phyloP scores from a whole-genome alignment of 345 rosid species.

The Gossypium herbaceum region DNA sequence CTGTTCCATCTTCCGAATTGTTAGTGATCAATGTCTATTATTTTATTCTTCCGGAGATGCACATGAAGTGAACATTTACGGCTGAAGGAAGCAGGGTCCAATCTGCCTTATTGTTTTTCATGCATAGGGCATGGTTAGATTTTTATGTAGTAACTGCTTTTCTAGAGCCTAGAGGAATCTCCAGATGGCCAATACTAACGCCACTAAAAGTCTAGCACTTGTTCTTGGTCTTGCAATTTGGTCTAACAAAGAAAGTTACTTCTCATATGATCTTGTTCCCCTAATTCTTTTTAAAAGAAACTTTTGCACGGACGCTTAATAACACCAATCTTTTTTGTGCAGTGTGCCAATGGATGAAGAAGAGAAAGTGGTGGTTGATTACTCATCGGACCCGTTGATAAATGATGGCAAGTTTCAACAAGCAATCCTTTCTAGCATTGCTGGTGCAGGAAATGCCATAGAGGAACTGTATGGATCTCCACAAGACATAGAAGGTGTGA shows the following conservation, averaged over 20 bases:
- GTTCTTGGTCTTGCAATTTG: background rate
- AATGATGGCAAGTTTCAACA: slow-evolving; percentile 57
- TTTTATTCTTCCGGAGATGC: background rate
- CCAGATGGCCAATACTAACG: background rate
- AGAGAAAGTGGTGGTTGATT: slow-evolving; percentile 70
- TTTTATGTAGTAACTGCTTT: background rate
- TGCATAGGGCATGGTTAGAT: background rate
- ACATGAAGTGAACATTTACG: background rate
- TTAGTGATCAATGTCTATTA: background rate
- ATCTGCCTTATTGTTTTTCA: background rate
- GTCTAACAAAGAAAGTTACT: background rate
- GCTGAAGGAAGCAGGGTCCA: background rate
- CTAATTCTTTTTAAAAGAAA: background rate
- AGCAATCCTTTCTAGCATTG: slow-evolving; percentile 70
- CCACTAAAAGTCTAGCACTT: background rate
- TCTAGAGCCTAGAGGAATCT: background rate
- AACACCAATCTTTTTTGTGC: slow-evolving; percentile 16
- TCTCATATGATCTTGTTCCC: background rate
- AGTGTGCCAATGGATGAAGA: slow-evolving; percentile 99
- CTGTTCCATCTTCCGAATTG: background rate
- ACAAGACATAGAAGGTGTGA: slow-evolving; percentile 95
- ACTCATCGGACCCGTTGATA: slow-evolving; percentile 69
- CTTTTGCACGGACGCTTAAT: background rate
- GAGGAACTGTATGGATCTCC: slow-evolving; percentile 86
- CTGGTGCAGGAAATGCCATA: slow-evolving; percentile 66